Evolutionary conservation across 176 grass and related monocot species (phyloP), one percentile per base, ranked within the genome.

Genomic region (Neostapfia colusana): DNA sequence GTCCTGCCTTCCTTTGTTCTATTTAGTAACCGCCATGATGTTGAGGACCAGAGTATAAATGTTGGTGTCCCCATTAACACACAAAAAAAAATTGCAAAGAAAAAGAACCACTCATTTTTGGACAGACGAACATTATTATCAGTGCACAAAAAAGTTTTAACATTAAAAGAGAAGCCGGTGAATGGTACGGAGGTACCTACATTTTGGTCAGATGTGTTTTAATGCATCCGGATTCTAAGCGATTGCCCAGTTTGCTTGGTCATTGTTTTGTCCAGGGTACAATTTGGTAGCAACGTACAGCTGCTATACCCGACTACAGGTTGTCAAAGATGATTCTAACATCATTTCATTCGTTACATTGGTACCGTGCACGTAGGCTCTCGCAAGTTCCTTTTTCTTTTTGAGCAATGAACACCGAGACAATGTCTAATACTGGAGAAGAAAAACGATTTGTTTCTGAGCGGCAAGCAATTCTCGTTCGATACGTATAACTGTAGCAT

Each of bases 281-380:
- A 68, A 79, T 21, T 83, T 69, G 62, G n/a, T 7, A 23, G 25
- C 63, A 56, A 79, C 44, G 63, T 53, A 37, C 20, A 61, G 39
- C 16, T 64, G 48, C 38, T 39, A 46, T 49, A 59, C 67, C 11
- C 67, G 15, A 12, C 28, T 10, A 20, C 15, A 73, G 34, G 67
- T 70, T 50, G 59, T n/a, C 58, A 59, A 17, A 40, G 54, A 70
- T 26, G 59, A 65, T 15, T 27, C 66, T 61, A 15, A 6, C 48
- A 58, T 27, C 66, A 66, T 65, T 28, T 4, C 4, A 57, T 8
- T 1, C 28, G 57, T 39, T 56, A 27, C 4, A 11, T 10, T 40
- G 58, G 74, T 23, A 46, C 38, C 37, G 39, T 82, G 37, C 13
- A 82, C 0, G 31, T 10, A 70, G 38, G 13, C 43, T 82, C 17